Conservation (phyloP, 2,329 filamentous ascomycete genomes). For the Gaeumannomyces tritici region DNA sequence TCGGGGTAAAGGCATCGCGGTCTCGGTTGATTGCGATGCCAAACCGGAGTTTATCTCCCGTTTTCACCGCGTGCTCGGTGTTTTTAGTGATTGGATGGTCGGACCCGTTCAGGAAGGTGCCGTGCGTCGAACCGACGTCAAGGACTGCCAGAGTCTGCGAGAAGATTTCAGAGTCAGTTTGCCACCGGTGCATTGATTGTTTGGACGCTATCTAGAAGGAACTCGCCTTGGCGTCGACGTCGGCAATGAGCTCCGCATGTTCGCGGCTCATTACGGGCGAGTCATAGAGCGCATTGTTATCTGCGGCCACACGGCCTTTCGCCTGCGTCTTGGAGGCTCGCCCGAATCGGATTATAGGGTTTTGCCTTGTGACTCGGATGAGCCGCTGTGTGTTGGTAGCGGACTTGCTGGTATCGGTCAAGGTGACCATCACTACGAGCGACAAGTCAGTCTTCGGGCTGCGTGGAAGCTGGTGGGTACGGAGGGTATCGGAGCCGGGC, state of each 20-base stretch:
- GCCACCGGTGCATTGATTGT: not conserved
- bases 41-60: slow-evolving; percentile 28
- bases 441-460: not conserved
- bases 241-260: slow-evolving; percentile 47
- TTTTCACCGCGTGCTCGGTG: slow-evolving; percentile 12
- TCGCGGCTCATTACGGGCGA: slow-evolving; percentile 62
- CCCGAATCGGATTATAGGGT: slow-evolving; percentile 24
- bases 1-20: slow-evolving; percentile 19
- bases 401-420: slow-evolving; percentile 9
- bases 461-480: not conserved
- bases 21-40: slow-evolving; percentile 28
- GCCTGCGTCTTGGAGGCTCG: slow-evolving; percentile 33
- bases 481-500: not conserved
- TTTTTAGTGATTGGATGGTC: slow-evolving; percentile 12
- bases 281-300: slow-evolving; percentile 55
- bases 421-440: slow-evolving; percentile 12
- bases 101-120: slow-evolving; percentile 34
- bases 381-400: slow-evolving; percentile 12
- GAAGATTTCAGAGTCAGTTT: not conserved
- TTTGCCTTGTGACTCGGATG: slow-evolving; percentile 17
- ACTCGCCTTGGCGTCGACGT: slow-evolving; percentile 32
- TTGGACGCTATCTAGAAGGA: not conserved
- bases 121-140: slow-evolving; percentile 42
- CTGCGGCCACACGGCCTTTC: slow-evolving; percentile 29
- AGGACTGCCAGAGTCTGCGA: slow-evolving; percentile 24